These are phyloP conservation scores for Marsdenia floribunda DNA, from an alignment of 257 asterid species.

Conservation along the genomic window DNA sequence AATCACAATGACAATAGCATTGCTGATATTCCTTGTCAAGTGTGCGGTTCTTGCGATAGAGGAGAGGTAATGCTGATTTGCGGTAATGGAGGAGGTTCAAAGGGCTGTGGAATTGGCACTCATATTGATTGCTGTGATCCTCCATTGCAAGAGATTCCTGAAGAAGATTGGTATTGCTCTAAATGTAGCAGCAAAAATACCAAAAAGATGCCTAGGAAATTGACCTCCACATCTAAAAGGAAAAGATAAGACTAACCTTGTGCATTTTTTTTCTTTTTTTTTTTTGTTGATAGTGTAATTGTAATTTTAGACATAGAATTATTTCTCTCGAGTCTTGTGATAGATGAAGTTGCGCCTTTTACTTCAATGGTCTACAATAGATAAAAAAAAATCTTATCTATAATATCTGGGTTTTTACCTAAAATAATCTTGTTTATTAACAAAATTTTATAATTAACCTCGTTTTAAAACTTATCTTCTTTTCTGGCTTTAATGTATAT, in stretches of 20 bases:
- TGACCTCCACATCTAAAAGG: neutral
- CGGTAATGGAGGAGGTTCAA: constrained; percentile 48
- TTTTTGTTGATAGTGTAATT: neutral
- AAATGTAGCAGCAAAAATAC: constrained; percentile 24
- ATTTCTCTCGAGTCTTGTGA: too few species aligned
- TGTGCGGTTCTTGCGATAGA: constrained; percentile 48
- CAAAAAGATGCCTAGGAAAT: neutral
- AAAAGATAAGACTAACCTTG: neutral
- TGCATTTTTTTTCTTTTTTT: too few species aligned
- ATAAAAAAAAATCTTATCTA: too few species aligned
- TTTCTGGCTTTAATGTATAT: too few species aligned
- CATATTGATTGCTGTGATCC: constrained; percentile 75
- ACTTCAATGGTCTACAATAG: too few species aligned
- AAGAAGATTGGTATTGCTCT: constrained; percentile 69
- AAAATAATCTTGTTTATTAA: too few species aligned
- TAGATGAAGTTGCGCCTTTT: neutral
- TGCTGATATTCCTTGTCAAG: constrained; percentile 35
- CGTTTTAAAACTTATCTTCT: too few species aligned
- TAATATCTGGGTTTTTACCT: too few species aligned
- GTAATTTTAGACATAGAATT: neutral
- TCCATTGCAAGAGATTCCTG: constrained; percentile 51
- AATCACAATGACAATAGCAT: neutral
- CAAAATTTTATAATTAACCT: too few species aligned
- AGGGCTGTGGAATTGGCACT: constrained; percentile 62
- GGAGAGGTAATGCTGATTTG: constrained; percentile 81